A percentile compares a stretch with the other conserved stretches of the same genome.
These are phyloP conservation scores for Neurospora sp. DNA, from an alignment of 495 filamentous ascomycete species.

Conservation along the genomic window DNA sequence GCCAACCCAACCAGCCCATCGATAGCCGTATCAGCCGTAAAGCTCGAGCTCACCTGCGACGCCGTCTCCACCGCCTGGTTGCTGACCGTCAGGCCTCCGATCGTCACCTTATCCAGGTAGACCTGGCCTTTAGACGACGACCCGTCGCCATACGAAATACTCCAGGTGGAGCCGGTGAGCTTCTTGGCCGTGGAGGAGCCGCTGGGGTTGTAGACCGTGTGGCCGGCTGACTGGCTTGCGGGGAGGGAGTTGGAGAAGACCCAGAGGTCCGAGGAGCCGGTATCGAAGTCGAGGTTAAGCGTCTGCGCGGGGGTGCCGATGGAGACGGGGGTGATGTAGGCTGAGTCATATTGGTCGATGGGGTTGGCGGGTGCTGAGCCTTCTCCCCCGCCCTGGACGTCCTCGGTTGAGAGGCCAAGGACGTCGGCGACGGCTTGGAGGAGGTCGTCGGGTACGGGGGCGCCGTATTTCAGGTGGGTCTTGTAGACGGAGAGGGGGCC, in stretches of 20 bases:
- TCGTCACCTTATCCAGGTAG: conserved; percentile 58
- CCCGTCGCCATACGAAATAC: conserved; percentile 63
- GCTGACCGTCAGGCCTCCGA: conserved; percentile 52
- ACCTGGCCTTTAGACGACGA: conserved; percentile 55
- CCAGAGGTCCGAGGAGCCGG: conserved; percentile 69
- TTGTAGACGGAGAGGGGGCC: conserved; percentile 46
- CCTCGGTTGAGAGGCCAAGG: not conserved
- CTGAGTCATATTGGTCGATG: conserved; percentile 43
- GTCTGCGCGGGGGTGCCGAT: conserved; percentile 51
- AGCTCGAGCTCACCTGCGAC: conserved; percentile 48
- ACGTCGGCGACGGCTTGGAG: conserved; percentile 21
- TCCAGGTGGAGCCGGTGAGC: conserved; percentile 48
- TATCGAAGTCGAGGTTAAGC: conserved; percentile 64
- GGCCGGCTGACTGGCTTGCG: conserved; percentile 28
- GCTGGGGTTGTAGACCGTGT: conserved; percentile 49
- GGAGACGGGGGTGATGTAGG: conserved; percentile 59
- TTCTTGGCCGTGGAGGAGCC: conserved; percentile 35
- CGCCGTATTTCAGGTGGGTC: conserved; percentile 53
- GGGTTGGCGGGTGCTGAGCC: conserved; percentile 45
- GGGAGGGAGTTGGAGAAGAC: conserved; percentile 27
- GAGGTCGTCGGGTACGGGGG: conserved; percentile 26
- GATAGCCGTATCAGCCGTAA: conserved; percentile 47
- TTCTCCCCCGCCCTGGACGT: too few species aligned
- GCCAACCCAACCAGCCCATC: conserved; percentile 70
- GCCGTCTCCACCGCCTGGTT: conserved; percentile 65